These are phyloP conservation scores for Eucalyptus erythrocorys DNA, from an alignment of 345 rosid species.

Conservation along the genomic window DNA sequence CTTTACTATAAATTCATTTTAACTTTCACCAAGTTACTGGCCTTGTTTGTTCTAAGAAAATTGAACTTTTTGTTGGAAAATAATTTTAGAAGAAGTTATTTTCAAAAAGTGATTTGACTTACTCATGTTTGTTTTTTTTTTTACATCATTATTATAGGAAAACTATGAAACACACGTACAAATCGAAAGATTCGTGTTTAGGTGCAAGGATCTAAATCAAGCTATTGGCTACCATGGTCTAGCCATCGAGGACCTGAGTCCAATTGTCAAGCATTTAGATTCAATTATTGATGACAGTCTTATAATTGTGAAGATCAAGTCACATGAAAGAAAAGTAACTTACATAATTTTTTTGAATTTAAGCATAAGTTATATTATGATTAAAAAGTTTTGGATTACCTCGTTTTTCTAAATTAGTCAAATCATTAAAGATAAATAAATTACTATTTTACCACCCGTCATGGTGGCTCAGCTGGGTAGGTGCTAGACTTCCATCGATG, in stretches of 20 bases:
- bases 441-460: no score
- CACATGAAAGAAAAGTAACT: no score
- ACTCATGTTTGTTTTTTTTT: no score
- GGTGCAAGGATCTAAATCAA: background rate
- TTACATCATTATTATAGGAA: background rate
- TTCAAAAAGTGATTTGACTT: no score
- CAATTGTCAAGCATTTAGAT: no score
- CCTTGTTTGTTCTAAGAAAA: background rate
- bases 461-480: no score
- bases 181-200: rapidly evolving
- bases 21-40: background rate
- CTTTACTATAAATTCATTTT: background rate
- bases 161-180: background rate
- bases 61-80: no score
- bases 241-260: background rate
- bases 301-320: background rate
- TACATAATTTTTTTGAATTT: no score
- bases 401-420: background rate
- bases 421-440: no score
- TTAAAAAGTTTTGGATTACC: background rate
- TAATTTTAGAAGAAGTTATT: background rate
- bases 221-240: background rate
- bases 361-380: background rate
- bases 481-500: no score
- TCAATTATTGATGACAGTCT: no score